Evolutionary conservation across 108 stramenopile species (phyloP).

Genomic region (Cyclotella kingstonii): DNA sequence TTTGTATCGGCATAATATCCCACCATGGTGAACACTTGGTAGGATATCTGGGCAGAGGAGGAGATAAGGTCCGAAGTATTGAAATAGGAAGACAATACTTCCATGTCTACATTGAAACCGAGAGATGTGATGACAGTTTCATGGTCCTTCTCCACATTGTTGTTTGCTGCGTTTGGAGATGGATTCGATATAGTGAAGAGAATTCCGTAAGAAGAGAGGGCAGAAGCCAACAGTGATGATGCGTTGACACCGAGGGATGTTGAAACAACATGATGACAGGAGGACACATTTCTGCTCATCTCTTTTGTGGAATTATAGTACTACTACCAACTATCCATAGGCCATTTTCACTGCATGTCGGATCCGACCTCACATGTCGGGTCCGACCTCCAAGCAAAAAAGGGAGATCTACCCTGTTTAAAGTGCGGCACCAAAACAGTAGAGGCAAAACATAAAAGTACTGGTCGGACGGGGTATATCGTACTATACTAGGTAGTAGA

Average conservation of each 20-base stretch:
- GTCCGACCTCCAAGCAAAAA: too few species aligned
- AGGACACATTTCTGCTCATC: too few species aligned
- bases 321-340: too few species aligned
- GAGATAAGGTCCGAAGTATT: background rate
- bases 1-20: conserved; percentile 26
- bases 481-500: too few species aligned
- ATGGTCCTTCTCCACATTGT: background rate
- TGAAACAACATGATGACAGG: background rate
- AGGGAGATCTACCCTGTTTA: too few species aligned
- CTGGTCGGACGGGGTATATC: too few species aligned
- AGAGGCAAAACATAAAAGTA: too few species aligned
- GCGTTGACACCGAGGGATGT: background rate
- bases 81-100: conserved; percentile 1
- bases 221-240: background rate
- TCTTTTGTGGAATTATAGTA: too few species aligned
- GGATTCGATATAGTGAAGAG: conserved; percentile 23
- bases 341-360: too few species aligned
- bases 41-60: background rate
- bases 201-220: conserved; percentile 13
- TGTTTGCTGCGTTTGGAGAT: background rate
- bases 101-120: conserved; percentile 21
- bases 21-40: conserved; percentile 25
- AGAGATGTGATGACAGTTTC: conserved; percentile 4
- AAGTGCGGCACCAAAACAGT: too few species aligned
- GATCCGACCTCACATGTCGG: too few species aligned